These are phyloP conservation scores for Hymenoscyphus albidus DNA, from an alignment of 2,329 filamentous ascomycete genomes.

Conservation along the genomic window DNA sequence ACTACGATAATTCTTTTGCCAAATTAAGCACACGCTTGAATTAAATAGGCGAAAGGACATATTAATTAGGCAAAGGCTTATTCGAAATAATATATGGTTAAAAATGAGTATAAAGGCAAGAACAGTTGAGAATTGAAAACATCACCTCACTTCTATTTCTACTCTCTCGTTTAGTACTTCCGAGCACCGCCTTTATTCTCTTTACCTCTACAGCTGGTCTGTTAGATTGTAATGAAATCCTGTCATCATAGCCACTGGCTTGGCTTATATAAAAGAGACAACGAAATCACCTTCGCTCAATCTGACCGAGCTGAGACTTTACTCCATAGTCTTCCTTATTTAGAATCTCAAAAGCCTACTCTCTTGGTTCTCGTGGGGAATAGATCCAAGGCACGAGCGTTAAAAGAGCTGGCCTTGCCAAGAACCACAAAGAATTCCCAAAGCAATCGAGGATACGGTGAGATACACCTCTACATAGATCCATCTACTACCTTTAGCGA, in stretches of 20 bases:
- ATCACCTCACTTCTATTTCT: neutral
- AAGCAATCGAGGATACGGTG: constrained; percentile 17
- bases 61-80: neutral
- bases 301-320: constrained; percentile 17
- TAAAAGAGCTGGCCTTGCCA: constrained; percentile 23
- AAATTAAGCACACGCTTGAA: no score
- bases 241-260: constrained; percentile 29
- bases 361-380: constrained; percentile 27
- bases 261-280: constrained; percentile 24
- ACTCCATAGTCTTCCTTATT: constrained; percentile 27
- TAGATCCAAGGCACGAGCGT: constrained; percentile 26
- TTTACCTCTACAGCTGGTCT: neutral
- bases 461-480: constrained; percentile 28
- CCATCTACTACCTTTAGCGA: constrained; percentile 22
- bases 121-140: neutral
- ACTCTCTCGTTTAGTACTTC: neutral
- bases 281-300: constrained; percentile 23
- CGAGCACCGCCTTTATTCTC: no score
- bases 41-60: no score
- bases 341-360: constrained; percentile 22
- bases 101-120: neutral
- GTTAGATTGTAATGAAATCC: constrained; percentile 21
- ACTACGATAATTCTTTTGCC: no score
- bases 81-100: neutral
- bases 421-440: constrained; percentile 18